Evolutionary conservation across 2,329 filamentous ascomycete species (phyloP).

Genomic region (Xylaria sp.): DNA sequence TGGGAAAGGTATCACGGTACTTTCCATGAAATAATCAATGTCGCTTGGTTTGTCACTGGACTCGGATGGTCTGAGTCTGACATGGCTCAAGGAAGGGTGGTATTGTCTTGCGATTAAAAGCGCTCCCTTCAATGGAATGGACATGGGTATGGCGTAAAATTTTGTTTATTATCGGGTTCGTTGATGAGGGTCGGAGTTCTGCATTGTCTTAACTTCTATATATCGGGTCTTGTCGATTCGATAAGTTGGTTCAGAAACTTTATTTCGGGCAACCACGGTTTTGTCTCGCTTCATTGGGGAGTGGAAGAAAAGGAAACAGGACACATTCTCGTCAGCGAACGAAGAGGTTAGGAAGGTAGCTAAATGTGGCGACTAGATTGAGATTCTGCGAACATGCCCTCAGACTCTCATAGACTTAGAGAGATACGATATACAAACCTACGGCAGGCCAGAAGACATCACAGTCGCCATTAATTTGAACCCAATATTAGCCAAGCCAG

Average conservation of each 20-base stretch:
- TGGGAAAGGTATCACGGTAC: constrained; percentile 45
- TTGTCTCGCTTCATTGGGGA: background rate
- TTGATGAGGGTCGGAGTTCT: constrained; percentile 28
- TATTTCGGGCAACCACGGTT: constrained; percentile 15
- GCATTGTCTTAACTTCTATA: constrained; percentile 22
- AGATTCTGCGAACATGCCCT: constrained; percentile 45
- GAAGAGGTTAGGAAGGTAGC: constrained; percentile 1
- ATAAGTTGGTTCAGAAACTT: constrained; percentile 10
- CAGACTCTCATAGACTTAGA: constrained; percentile 48
- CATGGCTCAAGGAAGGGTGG: constrained; percentile 34
- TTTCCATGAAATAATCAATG: constrained; percentile 37
- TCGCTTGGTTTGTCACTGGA: constrained; percentile 27
- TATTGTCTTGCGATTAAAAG: constrained; percentile 41
- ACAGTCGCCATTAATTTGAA: constrained; percentile 21
- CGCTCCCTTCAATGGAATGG: constrained; percentile 20
- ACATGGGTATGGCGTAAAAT: constrained; percentile 21
- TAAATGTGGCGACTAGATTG: constrained; percentile 42
- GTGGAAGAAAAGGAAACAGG: background rate
- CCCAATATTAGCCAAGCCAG: constrained; percentile 16
- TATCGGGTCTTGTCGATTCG: constrained; percentile 5
- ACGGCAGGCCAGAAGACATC: constrained; percentile 26
- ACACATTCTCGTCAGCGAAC: background rate
- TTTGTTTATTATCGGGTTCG: constrained; percentile 12
- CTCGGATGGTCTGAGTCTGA: constrained; percentile 39
- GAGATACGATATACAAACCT: constrained; percentile 36